Base-by-base conservation (phyloP, 768 basidiomycete genomes). In the Cystofilobasidium bisporidii region DNA sequence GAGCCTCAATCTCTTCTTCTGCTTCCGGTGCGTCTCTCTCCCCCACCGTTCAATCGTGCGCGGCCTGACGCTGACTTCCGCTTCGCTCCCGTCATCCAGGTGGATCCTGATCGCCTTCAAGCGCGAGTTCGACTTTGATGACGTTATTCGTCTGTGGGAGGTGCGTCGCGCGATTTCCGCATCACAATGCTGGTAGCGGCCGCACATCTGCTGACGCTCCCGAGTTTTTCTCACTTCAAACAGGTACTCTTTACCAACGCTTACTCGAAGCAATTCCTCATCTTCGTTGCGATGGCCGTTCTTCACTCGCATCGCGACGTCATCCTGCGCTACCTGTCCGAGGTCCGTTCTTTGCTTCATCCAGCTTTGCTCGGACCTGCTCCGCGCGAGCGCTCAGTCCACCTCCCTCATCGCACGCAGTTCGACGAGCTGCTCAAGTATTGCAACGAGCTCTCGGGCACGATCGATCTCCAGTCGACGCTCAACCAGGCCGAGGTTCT, bases 401-500 rank as follows among this genome's bases (percentile, higher is more conserved):
- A 43, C 20, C 4, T 43, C 43, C 43, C 8, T n/a, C n/a, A 5
- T 76, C 26, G 24, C 22, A 59, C n/a, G n/a, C 55, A 71, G 76
- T 72, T 43, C 18, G 33, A 50, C 45, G 43, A 69, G 40, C 26
- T 66, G 30, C 75, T 88, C 69, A 87, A 87, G 86, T 96, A 93
- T 73, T 90, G 89, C 80, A 94, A 93, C 74, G 90, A 94, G 72
- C 84, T 94, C 70, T 71, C 71, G 1, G 67, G 70, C 5, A 60
- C 48, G 41, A 94, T 99, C 72, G 96, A 98, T 75, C 83, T 98
- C n/a, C 88, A 96, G 75, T 85, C 87, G 0, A 94, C 96, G 24
- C 83, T 99, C 12, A 87, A 91, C 0, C 96, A 98, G 78, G 96
- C 94, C 14, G 96, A 99, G 77, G 92, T 98, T 20, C 82, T 99